Conservation (phyloP, 2,329 filamentous ascomycete species). For the Penicillium oxalicum region DNA sequence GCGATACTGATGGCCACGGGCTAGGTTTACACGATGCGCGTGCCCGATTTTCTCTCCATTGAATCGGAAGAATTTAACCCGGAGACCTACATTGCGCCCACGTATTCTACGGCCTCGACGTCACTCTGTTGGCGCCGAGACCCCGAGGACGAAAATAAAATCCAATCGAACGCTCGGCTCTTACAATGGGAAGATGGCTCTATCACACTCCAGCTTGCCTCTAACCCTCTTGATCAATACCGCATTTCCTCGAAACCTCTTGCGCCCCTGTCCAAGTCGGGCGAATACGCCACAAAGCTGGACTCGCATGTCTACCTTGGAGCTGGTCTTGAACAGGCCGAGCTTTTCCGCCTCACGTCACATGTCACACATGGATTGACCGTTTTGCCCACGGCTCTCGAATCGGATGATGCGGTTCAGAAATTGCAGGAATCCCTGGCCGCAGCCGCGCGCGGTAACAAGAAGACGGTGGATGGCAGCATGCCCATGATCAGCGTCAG, state of each 20-base stretch:
- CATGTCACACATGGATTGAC: slow-evolving; percentile 57
- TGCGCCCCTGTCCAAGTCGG: slow-evolving; percentile 49
- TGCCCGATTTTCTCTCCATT: slow-evolving; percentile 58
- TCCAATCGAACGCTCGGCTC: slow-evolving; percentile 62
- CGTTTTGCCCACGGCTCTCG: slow-evolving; percentile 50
- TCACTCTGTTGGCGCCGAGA: slow-evolving; percentile 62
- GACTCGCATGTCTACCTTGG: slow-evolving; percentile 61
- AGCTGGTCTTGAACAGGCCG: slow-evolving; percentile 52
- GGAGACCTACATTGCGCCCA: slow-evolving; percentile 55
- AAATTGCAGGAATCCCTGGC: slow-evolving; percentile 57
- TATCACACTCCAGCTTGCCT: slow-evolving; percentile 59
- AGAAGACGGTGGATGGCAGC: slow-evolving; percentile 46
- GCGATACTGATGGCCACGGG: slow-evolving; percentile 4
- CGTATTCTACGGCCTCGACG: slow-evolving; percentile 58
- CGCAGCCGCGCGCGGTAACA: slow-evolving; percentile 49
- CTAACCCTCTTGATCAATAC: slow-evolving; percentile 56
- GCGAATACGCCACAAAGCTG: slow-evolving; percentile 48
- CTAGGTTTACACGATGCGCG: slow-evolving; percentile 56
- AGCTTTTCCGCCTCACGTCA: slow-evolving; percentile 55
- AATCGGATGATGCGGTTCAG: slow-evolving; percentile 56
- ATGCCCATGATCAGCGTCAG: slow-evolving; percentile 54
- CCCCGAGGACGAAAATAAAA: slow-evolving; percentile 49
- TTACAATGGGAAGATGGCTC: slow-evolving; percentile 64
- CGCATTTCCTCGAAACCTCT: slow-evolving; percentile 54
- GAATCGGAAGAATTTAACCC: slow-evolving; percentile 57